These are phyloP conservation scores for Babesia microti DNA, from an alignment of 169 alveolate species.

Conservation along the genomic window DNA sequence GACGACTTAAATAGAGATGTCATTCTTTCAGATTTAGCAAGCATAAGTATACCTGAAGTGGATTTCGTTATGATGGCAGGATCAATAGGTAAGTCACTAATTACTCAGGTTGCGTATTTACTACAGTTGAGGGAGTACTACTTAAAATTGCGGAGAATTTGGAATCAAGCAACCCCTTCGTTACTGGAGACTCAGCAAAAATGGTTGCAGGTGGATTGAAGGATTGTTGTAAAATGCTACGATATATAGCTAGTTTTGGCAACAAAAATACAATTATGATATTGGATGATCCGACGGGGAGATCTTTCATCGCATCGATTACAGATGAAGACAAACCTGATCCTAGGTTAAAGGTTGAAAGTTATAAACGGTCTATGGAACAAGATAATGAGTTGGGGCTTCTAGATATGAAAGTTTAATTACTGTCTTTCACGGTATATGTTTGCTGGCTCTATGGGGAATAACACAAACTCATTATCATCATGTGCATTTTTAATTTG, in stretches of 20 bases:
- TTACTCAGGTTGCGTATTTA: constrained; percentile 74
- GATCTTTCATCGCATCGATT: constrained; percentile 13
- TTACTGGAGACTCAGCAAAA: constrained; percentile 86
- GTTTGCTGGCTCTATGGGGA: too few relatives aligned
- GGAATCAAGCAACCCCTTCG: constrained; percentile 75
- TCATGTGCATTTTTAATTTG: too few relatives aligned
- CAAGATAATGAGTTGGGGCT: constrained; percentile 37
- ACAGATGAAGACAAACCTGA: constrained; percentile 3
- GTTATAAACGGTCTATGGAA: constrained; percentile 21
- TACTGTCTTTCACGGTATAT: too few relatives aligned
- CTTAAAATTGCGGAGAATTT: constrained; percentile 65
- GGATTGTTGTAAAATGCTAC: too few relatives aligned
- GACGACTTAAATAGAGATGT: constrained; percentile 89
- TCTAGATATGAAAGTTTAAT: constrained; percentile 14
- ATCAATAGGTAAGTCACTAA: constrained; percentile 32
- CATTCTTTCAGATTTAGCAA: constrained; percentile 85
- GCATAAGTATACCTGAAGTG: constrained; percentile 80
- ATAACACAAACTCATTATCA: too few relatives aligned
- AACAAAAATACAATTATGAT: too few relatives aligned
- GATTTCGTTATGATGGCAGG: constrained; percentile 86
- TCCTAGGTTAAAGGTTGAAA: constrained; percentile 4
- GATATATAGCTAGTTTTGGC: too few relatives aligned
- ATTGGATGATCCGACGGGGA: constrained; percentile 35
- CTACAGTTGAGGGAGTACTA: constrained; percentile 93
- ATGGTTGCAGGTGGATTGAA: too few relatives aligned